Conservation (phyloP, 495 filamentous ascomycete species). For the Pyronema omphalodes region DNA sequence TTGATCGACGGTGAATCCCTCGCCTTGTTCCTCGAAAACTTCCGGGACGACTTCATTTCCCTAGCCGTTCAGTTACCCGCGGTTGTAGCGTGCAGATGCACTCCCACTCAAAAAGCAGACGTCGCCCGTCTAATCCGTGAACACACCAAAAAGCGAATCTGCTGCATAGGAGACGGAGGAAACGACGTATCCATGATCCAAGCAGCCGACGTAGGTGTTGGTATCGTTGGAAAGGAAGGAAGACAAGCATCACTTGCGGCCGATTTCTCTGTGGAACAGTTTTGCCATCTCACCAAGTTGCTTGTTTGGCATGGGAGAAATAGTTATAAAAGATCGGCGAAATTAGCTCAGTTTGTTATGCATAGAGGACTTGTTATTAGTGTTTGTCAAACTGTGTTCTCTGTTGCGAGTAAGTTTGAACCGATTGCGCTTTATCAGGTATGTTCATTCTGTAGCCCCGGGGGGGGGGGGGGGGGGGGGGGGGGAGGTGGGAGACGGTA, state of each 20-base stretch:
- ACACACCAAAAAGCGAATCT: constrained; percentile 80
- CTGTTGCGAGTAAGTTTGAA: constrained; percentile 75
- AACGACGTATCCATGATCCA: constrained; percentile 99
- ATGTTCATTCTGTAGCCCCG: constrained; percentile 2
- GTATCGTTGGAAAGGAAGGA: constrained; percentile 96
- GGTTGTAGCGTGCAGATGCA: constrained; percentile 92
- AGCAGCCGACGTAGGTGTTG: constrained; percentile 91
- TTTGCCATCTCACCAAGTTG: constrained; percentile 88
- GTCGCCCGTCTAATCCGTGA: constrained; percentile 78
- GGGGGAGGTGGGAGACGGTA: too few relatives aligned
- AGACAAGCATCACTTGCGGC: constrained; percentile 86
- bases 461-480: neutral
- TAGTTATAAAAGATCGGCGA: constrained; percentile 86
- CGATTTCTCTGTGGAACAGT: constrained; percentile 89
- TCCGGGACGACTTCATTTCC: constrained; percentile 67
- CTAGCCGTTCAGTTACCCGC: constrained; percentile 74
- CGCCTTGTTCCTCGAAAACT: constrained; percentile 60
- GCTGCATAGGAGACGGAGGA: constrained; percentile 91
- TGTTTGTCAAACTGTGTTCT: constrained; percentile 94
- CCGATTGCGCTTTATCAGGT: constrained; percentile 80
- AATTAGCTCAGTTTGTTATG: constrained; percentile 95
- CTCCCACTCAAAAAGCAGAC: constrained; percentile 92
- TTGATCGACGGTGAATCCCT: constrained; percentile 91
- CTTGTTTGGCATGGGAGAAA: constrained; percentile 97
- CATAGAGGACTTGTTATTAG: constrained; percentile 89